Conservation (phyloP, 768 basidiomycete species). For the Phaeotremella fagi region DNA sequence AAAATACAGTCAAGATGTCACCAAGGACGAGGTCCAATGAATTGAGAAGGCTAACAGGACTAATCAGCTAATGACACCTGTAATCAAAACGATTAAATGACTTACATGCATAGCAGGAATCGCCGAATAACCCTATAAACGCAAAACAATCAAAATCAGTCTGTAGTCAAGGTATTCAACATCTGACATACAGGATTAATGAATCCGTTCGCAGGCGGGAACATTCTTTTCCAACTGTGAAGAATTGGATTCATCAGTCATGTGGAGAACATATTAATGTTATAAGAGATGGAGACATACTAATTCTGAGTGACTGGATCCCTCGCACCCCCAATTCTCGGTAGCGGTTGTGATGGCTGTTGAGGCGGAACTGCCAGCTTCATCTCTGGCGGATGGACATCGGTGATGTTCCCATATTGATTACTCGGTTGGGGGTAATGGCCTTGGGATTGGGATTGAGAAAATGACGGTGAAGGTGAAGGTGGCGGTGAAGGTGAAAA, state of each 20-base stretch:
- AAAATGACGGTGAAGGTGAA: neutral
- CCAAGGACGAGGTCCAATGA: too few species aligned
- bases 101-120: too few species aligned
- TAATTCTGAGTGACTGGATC: conserved; percentile 12
- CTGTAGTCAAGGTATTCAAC: too few species aligned
- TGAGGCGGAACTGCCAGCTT: neutral
- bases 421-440: neutral
- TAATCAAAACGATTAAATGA: too few species aligned
- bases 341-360: too few species aligned
- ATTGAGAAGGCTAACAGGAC: too few species aligned
- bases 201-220: neutral
- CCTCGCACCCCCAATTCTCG: conserved; percentile 11
- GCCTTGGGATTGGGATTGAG: neutral
- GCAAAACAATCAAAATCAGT: too few species aligned
- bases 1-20: too few species aligned
- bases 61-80: too few species aligned
- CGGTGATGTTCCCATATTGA: neutral
- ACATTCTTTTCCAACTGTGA: conserved; percentile 1
- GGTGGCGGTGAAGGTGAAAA: neutral
- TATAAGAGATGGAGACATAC: conserved; percentile 3
- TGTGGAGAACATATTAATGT: neutral
- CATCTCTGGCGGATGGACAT: neutral
- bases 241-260: neutral
- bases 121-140: too few species aligned
- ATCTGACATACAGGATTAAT: neutral